phyloP scores from a whole-genome alignment of 495 filamentous ascomycete species.

The Xylaria scruposa region DNA sequence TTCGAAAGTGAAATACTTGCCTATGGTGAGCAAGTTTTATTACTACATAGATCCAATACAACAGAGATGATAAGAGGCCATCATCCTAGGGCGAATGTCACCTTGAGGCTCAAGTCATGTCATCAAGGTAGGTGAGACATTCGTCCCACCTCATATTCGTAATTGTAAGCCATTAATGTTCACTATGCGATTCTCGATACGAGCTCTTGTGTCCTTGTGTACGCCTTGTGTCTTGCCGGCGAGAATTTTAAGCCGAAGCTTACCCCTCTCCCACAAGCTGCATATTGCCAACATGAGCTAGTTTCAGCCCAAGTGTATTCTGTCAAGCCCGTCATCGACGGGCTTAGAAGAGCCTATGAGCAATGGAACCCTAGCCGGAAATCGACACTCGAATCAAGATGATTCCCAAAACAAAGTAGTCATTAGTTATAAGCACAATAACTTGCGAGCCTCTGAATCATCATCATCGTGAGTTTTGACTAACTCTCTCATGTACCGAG shows the following conservation, averaged over 20 bases:
- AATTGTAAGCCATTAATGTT: too few relatives aligned
- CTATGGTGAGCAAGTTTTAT: background rate
- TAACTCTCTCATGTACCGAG: background rate
- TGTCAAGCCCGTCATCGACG: background rate
- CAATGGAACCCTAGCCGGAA: background rate
- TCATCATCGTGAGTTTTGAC: background rate
- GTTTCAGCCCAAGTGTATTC: background rate
- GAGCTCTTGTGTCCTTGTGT: background rate
- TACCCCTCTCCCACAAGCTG: background rate
- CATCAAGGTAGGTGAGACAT: too few relatives aligned
- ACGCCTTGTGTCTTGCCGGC: background rate
- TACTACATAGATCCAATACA: background rate
- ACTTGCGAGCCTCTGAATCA: background rate
- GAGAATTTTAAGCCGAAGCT: slow-evolving; percentile 8
- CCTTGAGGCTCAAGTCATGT: too few relatives aligned
- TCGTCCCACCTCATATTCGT: too few relatives aligned
- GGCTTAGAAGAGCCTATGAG: background rate
- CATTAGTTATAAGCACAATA: background rate
- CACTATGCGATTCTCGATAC: background rate
- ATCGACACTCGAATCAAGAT: background rate
- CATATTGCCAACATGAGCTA: background rate
- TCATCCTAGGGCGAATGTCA: too few relatives aligned
- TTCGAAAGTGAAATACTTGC: background rate
- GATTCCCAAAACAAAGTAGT: too few relatives aligned
- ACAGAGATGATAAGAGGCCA: background rate